Conservation (phyloP, 176 grass and related monocot species). For the Stipa capillata region DNA sequence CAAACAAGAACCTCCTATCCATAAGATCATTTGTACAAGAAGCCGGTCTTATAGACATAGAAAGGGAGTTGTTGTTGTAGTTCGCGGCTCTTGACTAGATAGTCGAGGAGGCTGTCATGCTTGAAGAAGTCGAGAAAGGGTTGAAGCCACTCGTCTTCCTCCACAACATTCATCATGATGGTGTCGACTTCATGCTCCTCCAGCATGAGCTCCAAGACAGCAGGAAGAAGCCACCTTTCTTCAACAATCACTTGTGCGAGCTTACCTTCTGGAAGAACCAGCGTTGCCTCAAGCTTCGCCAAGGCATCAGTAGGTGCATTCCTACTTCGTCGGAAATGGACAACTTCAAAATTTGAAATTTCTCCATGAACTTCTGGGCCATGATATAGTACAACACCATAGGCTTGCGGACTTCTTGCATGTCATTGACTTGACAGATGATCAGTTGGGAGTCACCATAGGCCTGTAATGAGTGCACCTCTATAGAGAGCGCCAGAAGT, state of each 20-base stretch:
- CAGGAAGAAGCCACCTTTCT: neutral
- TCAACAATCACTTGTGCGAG: neutral
- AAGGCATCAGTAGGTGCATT: neutral
- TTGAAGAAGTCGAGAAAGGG: neutral
- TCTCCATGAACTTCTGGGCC: neutral
- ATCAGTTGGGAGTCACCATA: neutral
- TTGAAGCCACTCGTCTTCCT: neutral
- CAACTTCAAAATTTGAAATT: neutral
- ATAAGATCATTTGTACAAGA: too few relatives aligned
- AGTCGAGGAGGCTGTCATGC: neutral
- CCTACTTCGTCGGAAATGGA: neutral
- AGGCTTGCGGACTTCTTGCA: neutral
- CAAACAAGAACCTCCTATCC: too few relatives aligned
- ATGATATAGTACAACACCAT: neutral
- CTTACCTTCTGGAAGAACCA: too few relatives aligned
- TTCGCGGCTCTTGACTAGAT: neutral
- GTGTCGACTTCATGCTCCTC: neutral
- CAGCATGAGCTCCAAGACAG: neutral
- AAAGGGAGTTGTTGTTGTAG: neutral
- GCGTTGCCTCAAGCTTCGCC: neutral
- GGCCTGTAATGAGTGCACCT: too few relatives aligned
- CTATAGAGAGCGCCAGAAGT: too few relatives aligned
- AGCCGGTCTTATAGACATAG: too few relatives aligned
- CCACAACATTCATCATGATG: accelerated
- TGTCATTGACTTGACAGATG: neutral